Conservation (phyloP, 495 filamentous ascomycete species). For the Penicillium verhagenii region DNA sequence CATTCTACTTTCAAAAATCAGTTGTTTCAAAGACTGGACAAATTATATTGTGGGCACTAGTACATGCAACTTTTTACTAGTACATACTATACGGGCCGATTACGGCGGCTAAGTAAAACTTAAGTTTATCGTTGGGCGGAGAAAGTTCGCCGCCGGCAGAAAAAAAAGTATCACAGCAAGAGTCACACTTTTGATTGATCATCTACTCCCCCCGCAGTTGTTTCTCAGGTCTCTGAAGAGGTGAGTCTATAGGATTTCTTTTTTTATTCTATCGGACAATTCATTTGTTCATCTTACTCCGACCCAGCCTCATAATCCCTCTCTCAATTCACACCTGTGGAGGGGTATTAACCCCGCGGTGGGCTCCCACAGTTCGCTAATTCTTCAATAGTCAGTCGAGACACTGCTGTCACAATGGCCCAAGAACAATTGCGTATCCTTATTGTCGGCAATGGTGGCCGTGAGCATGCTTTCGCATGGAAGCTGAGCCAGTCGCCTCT, state of each 20-base stretch:
- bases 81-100: no score
- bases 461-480: constrained; percentile 95
- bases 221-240: constrained; percentile 34
- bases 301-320: not conserved
- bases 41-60: not conserved
- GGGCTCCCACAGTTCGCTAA: constrained; percentile 21
- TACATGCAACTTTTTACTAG: no score
- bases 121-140: constrained; percentile 21
- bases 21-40: no score
- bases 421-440: constrained; percentile 61
- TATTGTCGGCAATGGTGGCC: constrained; percentile 87
- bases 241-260: constrained; percentile 20
- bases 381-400: constrained; percentile 30
- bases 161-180: constrained; percentile 27
- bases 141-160: constrained; percentile 21
- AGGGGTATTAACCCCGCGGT: constrained; percentile 34
- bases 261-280: not conserved
- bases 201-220: constrained; percentile 25
- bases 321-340: constrained; percentile 10
- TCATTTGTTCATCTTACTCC: not conserved
- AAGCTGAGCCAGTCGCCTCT: constrained; percentile 79
- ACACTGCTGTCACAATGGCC: constrained; percentile 37
- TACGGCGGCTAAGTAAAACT: not conserved
- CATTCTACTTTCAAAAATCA: no score
- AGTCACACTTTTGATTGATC: constrained; percentile 8